phyloP scores from a whole-genome alignment of 805 yeast genomes.

The Torulaspora maleeae region DNA sequence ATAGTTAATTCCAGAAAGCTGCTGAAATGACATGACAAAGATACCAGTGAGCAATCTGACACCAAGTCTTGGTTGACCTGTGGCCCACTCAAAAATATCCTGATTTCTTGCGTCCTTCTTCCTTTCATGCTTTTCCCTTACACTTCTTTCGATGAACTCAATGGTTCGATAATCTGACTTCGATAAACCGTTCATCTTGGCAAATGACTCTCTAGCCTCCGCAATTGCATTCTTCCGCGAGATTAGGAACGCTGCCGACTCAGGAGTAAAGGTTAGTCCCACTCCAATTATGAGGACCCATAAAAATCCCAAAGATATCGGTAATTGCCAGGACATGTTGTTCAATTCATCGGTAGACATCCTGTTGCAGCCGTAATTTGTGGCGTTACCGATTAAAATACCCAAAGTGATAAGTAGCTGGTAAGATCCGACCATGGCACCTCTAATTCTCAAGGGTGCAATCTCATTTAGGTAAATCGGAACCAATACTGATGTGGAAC shows the following conservation, averaged over 20 bases:
- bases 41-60: slow-evolving; percentile 55
- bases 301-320: slow-evolving; percentile 46
- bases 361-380: slow-evolving; percentile 47
- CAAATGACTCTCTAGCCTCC: slow-evolving; percentile 51
- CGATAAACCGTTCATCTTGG: slow-evolving; percentile 47
- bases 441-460: slow-evolving; percentile 62
- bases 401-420: slow-evolving; percentile 64
- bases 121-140: slow-evolving; percentile 45
- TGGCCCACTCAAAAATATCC: slow-evolving; percentile 43
- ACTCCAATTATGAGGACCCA: slow-evolving; percentile 44
- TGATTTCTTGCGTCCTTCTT: slow-evolving; percentile 28
- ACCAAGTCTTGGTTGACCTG: slow-evolving; percentile 54
- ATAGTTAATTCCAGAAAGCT: slow-evolving; percentile 59
- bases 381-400: slow-evolving; percentile 61
- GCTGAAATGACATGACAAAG: slow-evolving; percentile 56
- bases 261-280: slow-evolving; percentile 67
- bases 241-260: slow-evolving; percentile 58
- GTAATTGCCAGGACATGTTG: slow-evolving; percentile 64
- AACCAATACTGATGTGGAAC: slow-evolving; percentile 64
- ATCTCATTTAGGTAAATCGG: slow-evolving; percentile 68
- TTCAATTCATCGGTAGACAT: slow-evolving; percentile 25
- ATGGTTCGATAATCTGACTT: slow-evolving; percentile 45
- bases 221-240: slow-evolving; percentile 45
- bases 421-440: slow-evolving; percentile 59
- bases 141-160: slow-evolving; percentile 41